These are phyloP conservation scores for Sequoia sempervirens DNA, from an alignment of 75 land plant species.

Conservation along the genomic window DNA sequence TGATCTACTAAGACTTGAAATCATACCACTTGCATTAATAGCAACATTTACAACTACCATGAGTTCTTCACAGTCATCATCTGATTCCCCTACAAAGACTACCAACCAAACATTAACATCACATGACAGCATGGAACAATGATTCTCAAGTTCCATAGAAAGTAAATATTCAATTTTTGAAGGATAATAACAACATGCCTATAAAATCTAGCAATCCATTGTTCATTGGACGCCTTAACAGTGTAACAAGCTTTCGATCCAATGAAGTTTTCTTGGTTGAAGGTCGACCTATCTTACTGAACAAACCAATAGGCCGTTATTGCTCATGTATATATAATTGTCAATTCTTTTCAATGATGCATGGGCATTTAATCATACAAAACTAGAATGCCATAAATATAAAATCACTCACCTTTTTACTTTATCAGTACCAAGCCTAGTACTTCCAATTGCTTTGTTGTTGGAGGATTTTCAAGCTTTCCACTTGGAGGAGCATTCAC, in stretches of 20 bases:
- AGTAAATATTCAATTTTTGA: background rate
- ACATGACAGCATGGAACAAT: background rate
- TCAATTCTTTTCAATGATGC: background rate
- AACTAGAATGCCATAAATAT: background rate
- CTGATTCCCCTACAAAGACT: slow-evolving; percentile 54
- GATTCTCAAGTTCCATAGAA: background rate
- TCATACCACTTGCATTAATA: slow-evolving; percentile 60
- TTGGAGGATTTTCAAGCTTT: slow-evolving; percentile 49
- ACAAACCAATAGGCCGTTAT: background rate
- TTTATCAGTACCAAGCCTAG: slow-evolving; percentile 53
- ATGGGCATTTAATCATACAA: background rate
- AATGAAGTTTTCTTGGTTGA: slow-evolving; percentile 52
- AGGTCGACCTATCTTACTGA: slow-evolving; percentile 75
- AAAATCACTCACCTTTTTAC: slow-evolving; percentile 36
- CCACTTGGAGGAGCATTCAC: slow-evolving; percentile 31
- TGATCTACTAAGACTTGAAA: background rate
- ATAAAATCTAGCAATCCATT: slow-evolving; percentile 49
- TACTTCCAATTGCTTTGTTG: slow-evolving; percentile 66
- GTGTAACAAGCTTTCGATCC: slow-evolving; percentile 65
- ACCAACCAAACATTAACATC: background rate
- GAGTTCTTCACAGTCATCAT: slow-evolving; percentile 78
- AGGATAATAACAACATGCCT: slow-evolving; percentile 25
- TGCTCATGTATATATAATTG: background rate
- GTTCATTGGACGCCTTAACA: slow-evolving; percentile 39
- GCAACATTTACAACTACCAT: slow-evolving; percentile 66